phyloP scores from a whole-genome alignment of 495 filamentous ascomycete genomes.

The Poronia punctata region DNA sequence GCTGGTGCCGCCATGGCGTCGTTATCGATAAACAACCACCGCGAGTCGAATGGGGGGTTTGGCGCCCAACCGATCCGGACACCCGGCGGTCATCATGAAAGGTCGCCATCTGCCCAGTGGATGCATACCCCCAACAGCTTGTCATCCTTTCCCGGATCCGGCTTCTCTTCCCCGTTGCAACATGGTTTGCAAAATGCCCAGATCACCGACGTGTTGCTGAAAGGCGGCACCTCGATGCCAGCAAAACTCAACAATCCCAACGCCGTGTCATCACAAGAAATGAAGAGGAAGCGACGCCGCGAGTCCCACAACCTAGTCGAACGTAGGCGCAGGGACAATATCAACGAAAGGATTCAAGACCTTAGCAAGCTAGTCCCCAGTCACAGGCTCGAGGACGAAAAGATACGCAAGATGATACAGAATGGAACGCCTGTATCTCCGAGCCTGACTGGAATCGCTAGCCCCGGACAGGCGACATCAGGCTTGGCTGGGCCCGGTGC shows the following conservation, averaged over 20 bases:
- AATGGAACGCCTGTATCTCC: conserved; percentile 86
- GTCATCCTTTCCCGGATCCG: conserved; percentile 74
- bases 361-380: conserved; percentile 86
- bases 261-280: conserved; percentile 69
- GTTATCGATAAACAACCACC: conserved; percentile 28
- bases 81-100: conserved; percentile 62
- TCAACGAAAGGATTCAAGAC: conserved; percentile 97
- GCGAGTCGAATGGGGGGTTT: conserved; percentile 43
- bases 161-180: conserved; percentile 62
- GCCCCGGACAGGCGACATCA: conserved; percentile 74
- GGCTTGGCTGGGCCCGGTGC: conserved; percentile 78
- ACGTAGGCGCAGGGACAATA: conserved; percentile 89
- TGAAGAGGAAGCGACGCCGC: conserved; percentile 79
- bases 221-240: conserved; percentile 50
- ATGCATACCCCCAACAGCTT: conserved; percentile 66
- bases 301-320: conserved; percentile 97
- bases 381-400: conserved; percentile 94
- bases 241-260: conserved; percentile 43
- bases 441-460: conserved; percentile 54
- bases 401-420: conserved; percentile 86
- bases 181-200: conserved; percentile 39
- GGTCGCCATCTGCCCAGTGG: conserved; percentile 76
- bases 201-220: conserved; percentile 45
- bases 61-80: conserved; percentile 69
- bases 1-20: conserved; percentile 39